Evolutionary conservation across 2,329 filamentous ascomycete species (phyloP).

Genomic region (Ophiostoma populinum): DNA sequence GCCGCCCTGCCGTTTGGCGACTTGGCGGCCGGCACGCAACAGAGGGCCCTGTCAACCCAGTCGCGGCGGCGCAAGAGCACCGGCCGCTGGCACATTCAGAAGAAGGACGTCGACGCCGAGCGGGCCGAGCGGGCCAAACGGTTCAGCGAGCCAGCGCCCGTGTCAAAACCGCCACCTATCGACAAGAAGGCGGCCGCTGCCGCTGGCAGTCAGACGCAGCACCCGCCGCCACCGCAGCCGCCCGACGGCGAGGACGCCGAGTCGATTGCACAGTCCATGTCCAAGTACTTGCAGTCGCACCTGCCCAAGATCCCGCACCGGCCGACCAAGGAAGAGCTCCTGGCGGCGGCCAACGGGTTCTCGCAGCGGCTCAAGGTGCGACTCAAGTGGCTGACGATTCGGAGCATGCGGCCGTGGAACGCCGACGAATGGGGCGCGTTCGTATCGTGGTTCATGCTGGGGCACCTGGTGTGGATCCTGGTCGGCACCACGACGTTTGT

Average conservation of each 20-base stretch:
- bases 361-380: conserved; percentile 78
- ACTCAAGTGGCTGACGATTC: conserved; percentile 96
- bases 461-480: conserved; percentile 90
- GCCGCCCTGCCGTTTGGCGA: background rate
- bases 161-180: background rate
- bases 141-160: too few relatives aligned
- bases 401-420: conserved; percentile 87
- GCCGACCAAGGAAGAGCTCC: conserved; percentile 81
- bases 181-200: too few relatives aligned
- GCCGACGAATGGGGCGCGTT: conserved; percentile 92
- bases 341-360: conserved; percentile 82
- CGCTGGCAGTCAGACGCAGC: too few relatives aligned
- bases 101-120: too few relatives aligned
- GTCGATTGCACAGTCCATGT: conserved; percentile 33
- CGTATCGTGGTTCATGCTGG: conserved; percentile 84
- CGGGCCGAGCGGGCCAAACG: too few relatives aligned
- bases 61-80: conserved; percentile 15
- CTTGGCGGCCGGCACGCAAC: background rate
- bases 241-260: conserved; percentile 15
- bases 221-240: background rate
- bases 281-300: conserved; percentile 40
- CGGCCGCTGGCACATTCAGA: conserved; percentile 7
- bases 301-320: conserved; percentile 61
- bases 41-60: conserved; percentile 11
- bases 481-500: conserved; percentile 95